Conservation (phyloP, 2,329 filamentous ascomycete species). For the Xylariales sp. region DNA sequence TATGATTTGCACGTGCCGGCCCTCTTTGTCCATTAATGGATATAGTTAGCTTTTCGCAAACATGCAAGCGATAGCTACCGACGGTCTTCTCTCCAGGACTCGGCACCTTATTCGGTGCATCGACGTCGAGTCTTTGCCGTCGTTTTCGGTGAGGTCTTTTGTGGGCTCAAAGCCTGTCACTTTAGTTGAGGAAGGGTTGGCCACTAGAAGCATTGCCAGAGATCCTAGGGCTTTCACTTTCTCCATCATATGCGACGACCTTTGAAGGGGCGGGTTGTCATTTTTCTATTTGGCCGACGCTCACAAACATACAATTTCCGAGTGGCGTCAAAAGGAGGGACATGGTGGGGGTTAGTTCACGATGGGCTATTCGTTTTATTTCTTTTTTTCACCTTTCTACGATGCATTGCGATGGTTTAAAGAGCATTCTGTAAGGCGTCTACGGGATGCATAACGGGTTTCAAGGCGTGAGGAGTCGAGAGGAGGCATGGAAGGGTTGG, state of each 20-base stretch:
- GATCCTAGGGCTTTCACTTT: background rate
- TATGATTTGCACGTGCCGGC: background rate
- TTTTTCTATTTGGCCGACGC: background rate
- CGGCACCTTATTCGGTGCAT: background rate
- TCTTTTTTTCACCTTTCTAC: background rate
- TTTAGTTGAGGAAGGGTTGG: background rate
- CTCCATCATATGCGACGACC: background rate
- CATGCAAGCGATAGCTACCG: background rate
- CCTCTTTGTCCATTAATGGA: background rate
- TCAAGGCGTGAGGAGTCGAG: background rate
- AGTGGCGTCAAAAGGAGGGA: background rate
- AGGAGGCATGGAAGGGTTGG: background rate
- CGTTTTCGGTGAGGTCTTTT: background rate
- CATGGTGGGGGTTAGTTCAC: background rate
- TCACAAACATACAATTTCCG: background rate
- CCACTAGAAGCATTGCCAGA: background rate
- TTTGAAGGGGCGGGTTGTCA: background rate
- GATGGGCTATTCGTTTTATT: background rate
- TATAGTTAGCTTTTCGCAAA: background rate
- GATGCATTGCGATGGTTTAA: conserved; percentile 23
- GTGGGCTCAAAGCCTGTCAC: background rate
- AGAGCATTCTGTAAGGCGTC: conserved; percentile 29
- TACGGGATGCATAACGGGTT: conserved; percentile 22
- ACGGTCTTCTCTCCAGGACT: background rate
- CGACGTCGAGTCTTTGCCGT: background rate